Evolutionary conservation across 2,329 filamentous ascomycete species (phyloP).

Genomic region (Colletotrichum graminicola): DNA sequence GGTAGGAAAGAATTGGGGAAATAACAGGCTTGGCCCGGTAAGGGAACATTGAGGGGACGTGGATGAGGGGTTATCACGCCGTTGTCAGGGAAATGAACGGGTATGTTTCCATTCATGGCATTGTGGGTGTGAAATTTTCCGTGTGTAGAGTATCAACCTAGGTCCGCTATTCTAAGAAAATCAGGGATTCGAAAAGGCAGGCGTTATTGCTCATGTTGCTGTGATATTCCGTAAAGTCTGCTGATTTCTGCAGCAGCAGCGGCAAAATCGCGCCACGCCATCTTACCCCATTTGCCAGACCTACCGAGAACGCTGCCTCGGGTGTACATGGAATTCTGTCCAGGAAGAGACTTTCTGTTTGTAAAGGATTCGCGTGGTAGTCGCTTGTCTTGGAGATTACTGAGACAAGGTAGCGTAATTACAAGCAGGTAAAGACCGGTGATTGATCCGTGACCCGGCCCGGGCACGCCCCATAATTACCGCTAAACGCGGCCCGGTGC

Average conservation of each 20-base stretch:
- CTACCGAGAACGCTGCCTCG: neutral
- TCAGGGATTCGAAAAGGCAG: neutral
- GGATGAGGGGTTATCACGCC: neutral
- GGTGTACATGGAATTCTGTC: neutral
- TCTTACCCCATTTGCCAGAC: neutral
- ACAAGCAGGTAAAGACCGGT: neutral
- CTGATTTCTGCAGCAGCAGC: constrained; percentile 14
- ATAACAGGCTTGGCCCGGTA: constrained; percentile 5
- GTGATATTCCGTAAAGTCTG: neutral
- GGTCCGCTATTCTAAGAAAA: too few relatives aligned
- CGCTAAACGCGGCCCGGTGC: constrained; percentile 28
- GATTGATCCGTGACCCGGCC: neutral
- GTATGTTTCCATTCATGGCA: constrained; percentile 19
- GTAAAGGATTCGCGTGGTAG: neutral
- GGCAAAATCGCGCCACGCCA: constrained; percentile 22
- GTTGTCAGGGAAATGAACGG: constrained; percentile 22
- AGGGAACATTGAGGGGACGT: constrained; percentile 5
- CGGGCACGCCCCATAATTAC: constrained; percentile 19
- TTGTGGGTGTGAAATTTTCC: neutral
- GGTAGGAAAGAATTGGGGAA: constrained; percentile 30
- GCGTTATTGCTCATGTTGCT: neutral
- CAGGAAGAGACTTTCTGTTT: neutral
- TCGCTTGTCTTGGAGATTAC: neutral
- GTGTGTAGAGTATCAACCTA: neutral
- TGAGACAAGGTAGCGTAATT: neutral